Conservation (phyloP, 2,329 filamentous ascomycete species). For the Neonectria sp. region DNA sequence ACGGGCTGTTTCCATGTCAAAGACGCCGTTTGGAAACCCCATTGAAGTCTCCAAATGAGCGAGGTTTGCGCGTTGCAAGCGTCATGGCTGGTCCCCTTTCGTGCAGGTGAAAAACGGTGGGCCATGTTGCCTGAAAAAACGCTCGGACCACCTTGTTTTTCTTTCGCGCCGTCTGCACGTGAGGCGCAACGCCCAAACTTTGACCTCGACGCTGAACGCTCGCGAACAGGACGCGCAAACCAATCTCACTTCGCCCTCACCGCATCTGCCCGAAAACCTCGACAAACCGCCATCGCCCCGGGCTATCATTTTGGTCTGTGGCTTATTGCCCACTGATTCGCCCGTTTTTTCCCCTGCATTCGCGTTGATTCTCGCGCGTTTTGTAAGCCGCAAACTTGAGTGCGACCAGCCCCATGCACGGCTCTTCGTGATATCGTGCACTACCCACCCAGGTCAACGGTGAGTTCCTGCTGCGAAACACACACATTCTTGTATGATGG, state of each 20-base stretch:
- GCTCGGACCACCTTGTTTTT: conserved; percentile 43
- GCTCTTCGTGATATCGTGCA: conserved; percentile 45
- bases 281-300: conserved; percentile 28
- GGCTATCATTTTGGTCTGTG: neutral
- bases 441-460: conserved; percentile 39
- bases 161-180: conserved; percentile 44
- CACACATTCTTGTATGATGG: conserved; percentile 9
- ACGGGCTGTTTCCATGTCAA: conserved; percentile 8
- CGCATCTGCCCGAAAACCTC: conserved; percentile 27
- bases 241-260: conserved; percentile 30
- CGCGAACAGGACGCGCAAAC: conserved; percentile 45
- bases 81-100: conserved; percentile 27
- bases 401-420: conserved; percentile 49
- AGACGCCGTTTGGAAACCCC: conserved; percentile 28
- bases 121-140: conserved; percentile 41
- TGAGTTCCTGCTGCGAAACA: conserved; percentile 34
- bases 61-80: conserved; percentile 36
- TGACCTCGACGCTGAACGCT: conserved; percentile 28
- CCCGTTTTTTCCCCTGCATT: conserved; percentile 28
- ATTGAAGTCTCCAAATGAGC: conserved; percentile 32
- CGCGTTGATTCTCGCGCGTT: conserved; percentile 40
- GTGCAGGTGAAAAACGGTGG: conserved; percentile 30
- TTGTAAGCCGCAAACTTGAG: conserved; percentile 43
- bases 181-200: conserved; percentile 41
- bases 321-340: conserved; percentile 10